Evolutionary conservation across 805 yeast genomes (phyloP).

Genomic region (Metschnikowia gelsemii): DNA sequence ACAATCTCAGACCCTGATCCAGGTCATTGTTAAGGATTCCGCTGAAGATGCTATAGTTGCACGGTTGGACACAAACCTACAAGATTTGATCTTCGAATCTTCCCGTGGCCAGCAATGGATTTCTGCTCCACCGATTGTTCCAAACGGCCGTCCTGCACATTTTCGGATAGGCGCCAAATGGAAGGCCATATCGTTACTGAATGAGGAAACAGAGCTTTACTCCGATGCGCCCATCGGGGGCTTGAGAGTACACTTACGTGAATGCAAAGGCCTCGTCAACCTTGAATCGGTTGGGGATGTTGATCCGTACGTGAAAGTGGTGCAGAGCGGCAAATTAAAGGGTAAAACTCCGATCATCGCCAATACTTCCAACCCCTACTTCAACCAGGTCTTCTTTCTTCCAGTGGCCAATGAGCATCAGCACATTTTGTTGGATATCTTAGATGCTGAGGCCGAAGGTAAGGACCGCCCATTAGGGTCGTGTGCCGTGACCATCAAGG

Average conservation of each 20-base stretch:
- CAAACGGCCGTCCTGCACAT: constrained; percentile 39
- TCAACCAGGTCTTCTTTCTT: constrained; percentile 56
- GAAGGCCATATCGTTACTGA: constrained; percentile 65
- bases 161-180: constrained; percentile 58
- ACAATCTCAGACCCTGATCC: constrained; percentile 54
- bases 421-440: constrained; percentile 53
- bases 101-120: constrained; percentile 52
- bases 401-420: constrained; percentile 64
- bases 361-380: constrained; percentile 55
- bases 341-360: constrained; percentile 56
- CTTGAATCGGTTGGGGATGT: constrained; percentile 69
- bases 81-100: constrained; percentile 52
- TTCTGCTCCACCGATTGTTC: constrained; percentile 44
- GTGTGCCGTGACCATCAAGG: constrained; percentile 48
- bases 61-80: constrained; percentile 49
- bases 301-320: constrained; percentile 69
- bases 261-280: constrained; percentile 51
- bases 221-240: constrained; percentile 66
- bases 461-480: constrained; percentile 66
- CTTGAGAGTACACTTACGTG: constrained; percentile 55
- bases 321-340: constrained; percentile 55
- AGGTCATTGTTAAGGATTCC: constrained; percentile 60
- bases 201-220: constrained; percentile 44
- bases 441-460: constrained; percentile 65
- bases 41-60: constrained; percentile 56